These are phyloP conservation scores for Apiospora koreana DNA, from an alignment of 2,329 filamentous ascomycete species.

Conservation along the genomic window DNA sequence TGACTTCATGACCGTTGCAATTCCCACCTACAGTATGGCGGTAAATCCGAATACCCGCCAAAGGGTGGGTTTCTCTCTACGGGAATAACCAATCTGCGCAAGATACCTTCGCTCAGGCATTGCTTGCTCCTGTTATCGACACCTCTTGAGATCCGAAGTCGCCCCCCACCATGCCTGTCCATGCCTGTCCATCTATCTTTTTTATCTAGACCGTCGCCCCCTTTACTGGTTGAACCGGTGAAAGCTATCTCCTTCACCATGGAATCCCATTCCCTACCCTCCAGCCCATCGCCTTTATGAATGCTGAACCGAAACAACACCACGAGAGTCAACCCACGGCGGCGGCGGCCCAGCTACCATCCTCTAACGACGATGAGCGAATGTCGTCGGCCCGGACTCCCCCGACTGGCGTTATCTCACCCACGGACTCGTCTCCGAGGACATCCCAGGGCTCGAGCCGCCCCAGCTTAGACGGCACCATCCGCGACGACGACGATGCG, in stretches of 20 bases:
- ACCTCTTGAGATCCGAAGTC: background rate
- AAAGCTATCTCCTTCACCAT: background rate
- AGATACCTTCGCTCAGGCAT: background rate
- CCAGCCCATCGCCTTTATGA: background rate
- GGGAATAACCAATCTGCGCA: background rate
- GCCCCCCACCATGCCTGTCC: background rate
- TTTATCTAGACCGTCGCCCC: background rate
- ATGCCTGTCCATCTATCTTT: background rate
- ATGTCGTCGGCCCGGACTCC: background rate
- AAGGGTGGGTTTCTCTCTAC: background rate
- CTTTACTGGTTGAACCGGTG: background rate
- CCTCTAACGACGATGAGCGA: background rate
- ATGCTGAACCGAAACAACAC: background rate
- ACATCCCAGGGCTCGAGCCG: background rate
- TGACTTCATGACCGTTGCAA: background rate
- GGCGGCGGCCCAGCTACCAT: background rate
- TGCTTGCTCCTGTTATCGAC: background rate
- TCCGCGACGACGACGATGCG: constrained; percentile 14
- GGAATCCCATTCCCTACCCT: background rate
- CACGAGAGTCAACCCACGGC: background rate
- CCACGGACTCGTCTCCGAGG: background rate
- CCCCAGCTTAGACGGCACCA: background rate
- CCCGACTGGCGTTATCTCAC: background rate
- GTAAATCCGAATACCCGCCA: constrained; percentile 7
- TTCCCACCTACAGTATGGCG: background rate